Evolutionary conservation across 2,329 filamentous ascomycete genomes (phyloP).

Genomic region (Fusarium agapanthi): DNA sequence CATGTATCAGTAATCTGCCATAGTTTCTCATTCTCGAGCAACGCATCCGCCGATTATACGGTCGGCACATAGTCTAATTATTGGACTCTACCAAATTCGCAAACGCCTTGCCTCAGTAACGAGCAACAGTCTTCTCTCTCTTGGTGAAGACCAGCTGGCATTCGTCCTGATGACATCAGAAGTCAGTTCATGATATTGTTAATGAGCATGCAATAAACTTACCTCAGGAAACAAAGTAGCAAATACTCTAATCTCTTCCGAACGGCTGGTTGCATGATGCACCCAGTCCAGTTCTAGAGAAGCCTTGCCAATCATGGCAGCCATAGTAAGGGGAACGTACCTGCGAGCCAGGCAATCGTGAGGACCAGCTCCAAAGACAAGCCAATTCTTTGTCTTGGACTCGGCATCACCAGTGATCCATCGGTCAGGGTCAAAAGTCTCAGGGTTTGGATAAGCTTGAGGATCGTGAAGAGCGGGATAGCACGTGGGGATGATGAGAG

Average conservation of each 20-base stretch:
- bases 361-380: conserved; percentile 61
- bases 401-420: conserved; percentile 62
- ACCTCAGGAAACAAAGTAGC: conserved; percentile 60
- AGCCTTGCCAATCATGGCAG: conserved; percentile 62
- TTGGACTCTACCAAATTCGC: too few relatives aligned
- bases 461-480: conserved; percentile 62
- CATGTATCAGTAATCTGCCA: neutral
- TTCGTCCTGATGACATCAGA: neutral
- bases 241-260: conserved; percentile 61
- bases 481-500: conserved; percentile 60
- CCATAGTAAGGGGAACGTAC: conserved; percentile 61
- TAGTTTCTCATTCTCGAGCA: neutral
- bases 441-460: conserved; percentile 55
- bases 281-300: conserved; percentile 59
- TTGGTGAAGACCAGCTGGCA: conserved; percentile 17
- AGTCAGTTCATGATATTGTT: neutral
- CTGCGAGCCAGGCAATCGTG: conserved; percentile 60
- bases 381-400: conserved; percentile 61
- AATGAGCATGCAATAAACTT: conserved; percentile 27
- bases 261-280: conserved; percentile 57
- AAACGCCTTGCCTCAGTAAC: neutral
- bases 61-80: neutral
- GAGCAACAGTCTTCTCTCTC: neutral
- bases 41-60: too few relatives aligned
- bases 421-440: conserved; percentile 59